phyloP scores from a whole-genome alignment of 2,329 filamentous ascomycete genomes.

The Alternaria sp. region DNA sequence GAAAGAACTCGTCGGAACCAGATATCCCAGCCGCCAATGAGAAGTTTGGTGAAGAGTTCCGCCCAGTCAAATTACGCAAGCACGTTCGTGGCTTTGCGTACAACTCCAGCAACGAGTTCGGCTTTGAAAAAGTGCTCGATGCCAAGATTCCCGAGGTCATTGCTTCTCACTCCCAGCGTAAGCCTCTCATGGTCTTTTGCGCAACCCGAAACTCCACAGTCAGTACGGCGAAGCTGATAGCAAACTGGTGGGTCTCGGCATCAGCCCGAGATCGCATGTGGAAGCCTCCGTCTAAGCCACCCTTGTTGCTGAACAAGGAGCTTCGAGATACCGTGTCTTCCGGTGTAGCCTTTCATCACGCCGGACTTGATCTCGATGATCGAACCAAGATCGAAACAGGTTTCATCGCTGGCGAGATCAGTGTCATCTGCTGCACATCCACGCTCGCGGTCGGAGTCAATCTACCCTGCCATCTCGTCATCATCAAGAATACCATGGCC shows the following conservation, averaged over 20 bases:
- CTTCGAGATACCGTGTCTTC: constrained; percentile 61
- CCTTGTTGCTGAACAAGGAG: constrained; percentile 64
- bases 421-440: constrained; percentile 84
- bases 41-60: constrained; percentile 78
- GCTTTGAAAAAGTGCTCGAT: constrained; percentile 74
- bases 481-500: constrained; percentile 78
- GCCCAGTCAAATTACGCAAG: constrained; percentile 78
- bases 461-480: constrained; percentile 80
- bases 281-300: constrained; percentile 61
- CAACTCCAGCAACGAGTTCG: constrained; percentile 70
- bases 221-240: constrained; percentile 70
- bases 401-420: constrained; percentile 74
- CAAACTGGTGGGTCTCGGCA: constrained; percentile 67
- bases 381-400: constrained; percentile 69
- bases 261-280: constrained; percentile 64
- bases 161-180: constrained; percentile 68
- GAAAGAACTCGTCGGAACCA: constrained; percentile 65
- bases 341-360: constrained; percentile 84
- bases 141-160: constrained; percentile 70
- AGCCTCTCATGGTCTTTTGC: constrained; percentile 85
- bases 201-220: constrained; percentile 75
- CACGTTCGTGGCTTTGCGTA: constrained; percentile 75
- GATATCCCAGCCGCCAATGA: constrained; percentile 70
- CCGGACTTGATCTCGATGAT: constrained; percentile 71
- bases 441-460: constrained; percentile 86